These are phyloP conservation scores for Naematelia encephala DNA, from an alignment of 768 basidiomycete genomes.

Conservation along the genomic window DNA sequence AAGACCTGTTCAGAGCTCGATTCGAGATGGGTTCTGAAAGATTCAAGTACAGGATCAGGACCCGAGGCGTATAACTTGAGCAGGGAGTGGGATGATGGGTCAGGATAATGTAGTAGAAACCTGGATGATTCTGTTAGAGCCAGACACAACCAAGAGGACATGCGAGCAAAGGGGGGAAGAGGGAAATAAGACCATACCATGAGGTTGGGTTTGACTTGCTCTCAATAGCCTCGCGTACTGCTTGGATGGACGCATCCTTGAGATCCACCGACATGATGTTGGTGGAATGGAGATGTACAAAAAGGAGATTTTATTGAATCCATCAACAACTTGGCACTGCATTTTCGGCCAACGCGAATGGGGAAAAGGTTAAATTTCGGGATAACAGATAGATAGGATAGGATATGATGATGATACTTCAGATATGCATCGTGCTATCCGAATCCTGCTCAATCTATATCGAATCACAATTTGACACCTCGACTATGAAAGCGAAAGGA, in stretches of 20 bases:
- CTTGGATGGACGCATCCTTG: conserved; percentile 26
- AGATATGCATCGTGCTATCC: too few relatives aligned
- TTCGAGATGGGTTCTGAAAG: conserved; percentile 17
- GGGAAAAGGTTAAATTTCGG: too few relatives aligned
- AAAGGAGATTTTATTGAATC: background rate
- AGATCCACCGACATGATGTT: conserved; percentile 31
- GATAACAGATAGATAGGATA: too few relatives aligned
- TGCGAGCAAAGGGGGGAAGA: background rate
- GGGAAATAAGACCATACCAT: conserved; percentile 21
- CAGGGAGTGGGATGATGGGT: conserved; percentile 6
- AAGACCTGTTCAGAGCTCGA: conserved; percentile 23
- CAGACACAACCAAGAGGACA: background rate
- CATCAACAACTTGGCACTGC: background rate
- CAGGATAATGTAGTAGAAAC: conserved; percentile 26
- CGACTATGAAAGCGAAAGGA: background rate
- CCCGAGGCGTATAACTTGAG: conserved; percentile 21
- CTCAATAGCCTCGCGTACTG: conserved; percentile 7
- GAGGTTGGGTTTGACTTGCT: conserved; percentile 20
- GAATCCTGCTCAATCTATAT: background rate
- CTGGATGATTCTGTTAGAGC: conserved; percentile 9
- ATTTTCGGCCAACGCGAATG: too few relatives aligned
- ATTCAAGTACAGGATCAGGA: conserved; percentile 19
- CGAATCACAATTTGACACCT: background rate
- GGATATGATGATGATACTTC: too few relatives aligned
- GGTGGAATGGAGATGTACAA: background rate